A percentile compares a stretch with the other conserved stretches of the same genome.
These are phyloP conservation scores for Neurospora tetraspora DNA, from an alignment of 495 filamentous ascomycete genomes.

Conservation along the genomic window DNA sequence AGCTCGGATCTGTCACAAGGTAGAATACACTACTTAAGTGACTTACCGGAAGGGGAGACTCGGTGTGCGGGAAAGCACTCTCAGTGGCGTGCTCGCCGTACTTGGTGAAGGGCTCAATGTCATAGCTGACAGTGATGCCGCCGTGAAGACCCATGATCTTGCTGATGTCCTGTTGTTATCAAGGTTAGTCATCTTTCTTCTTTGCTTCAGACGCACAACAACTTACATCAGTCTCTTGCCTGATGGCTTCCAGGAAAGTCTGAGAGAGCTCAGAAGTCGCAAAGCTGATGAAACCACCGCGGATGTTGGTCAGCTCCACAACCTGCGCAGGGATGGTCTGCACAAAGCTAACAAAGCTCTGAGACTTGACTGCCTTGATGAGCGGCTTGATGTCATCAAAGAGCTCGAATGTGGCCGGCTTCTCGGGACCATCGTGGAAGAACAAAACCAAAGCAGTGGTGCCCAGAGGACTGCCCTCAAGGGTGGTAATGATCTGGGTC, in stretches of 20 bases:
- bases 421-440: slow-evolving; percentile 51
- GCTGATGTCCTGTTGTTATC: slow-evolving; percentile 1
- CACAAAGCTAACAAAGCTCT: slow-evolving; percentile 41
- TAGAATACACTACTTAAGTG: neutral
- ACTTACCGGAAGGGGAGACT: slow-evolving; percentile 18
- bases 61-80: slow-evolving; percentile 14
- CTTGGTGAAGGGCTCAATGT: slow-evolving; percentile 18
- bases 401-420: slow-evolving; percentile 43
- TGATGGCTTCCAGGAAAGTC: slow-evolving; percentile 9
- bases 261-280: slow-evolving; percentile 12
- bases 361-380: slow-evolving; percentile 37
- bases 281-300: slow-evolving; percentile 15
- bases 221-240: slow-evolving; percentile 8
- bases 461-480: slow-evolving; percentile 33
- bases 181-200: neutral
- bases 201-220: neutral
- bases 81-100: slow-evolving; percentile 16
- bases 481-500: slow-evolving; percentile 43
- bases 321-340: slow-evolving; percentile 9
- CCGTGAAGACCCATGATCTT: neutral
- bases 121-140: slow-evolving; percentile 10
- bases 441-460: slow-evolving; percentile 43
- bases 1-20: neutral
- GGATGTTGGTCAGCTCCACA: neutral
- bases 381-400: slow-evolving; percentile 43